Percentiles rank a stretch among this genome's conserved stretches.
Conservation (phyloP, 495 filamentous ascomycete species). For the Gamarada debralockiae region DNA sequence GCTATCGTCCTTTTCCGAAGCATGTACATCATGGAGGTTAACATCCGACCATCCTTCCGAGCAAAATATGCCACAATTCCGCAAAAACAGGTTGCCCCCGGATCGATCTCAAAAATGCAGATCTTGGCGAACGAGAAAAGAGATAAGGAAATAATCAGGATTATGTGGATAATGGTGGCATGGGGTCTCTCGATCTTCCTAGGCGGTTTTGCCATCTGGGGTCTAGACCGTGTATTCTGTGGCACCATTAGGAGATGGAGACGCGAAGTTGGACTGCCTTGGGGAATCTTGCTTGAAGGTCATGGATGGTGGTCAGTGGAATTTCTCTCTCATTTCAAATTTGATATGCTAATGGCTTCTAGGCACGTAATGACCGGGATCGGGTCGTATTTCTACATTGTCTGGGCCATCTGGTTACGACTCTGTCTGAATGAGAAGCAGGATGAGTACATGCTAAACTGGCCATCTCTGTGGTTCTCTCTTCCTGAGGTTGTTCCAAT, state of each 20-base stretch:
- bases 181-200: slow-evolving; percentile 73
- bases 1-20: slow-evolving; percentile 69
- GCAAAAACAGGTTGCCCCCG: slow-evolving; percentile 1
- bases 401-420: slow-evolving; percentile 45
- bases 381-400: slow-evolving; percentile 44
- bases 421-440: slow-evolving; percentile 43
- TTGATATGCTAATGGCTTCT: not conserved
- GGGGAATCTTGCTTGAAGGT: slow-evolving; percentile 86
- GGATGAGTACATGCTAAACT: slow-evolving; percentile 40
- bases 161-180: slow-evolving; percentile 65
- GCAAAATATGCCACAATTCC: slow-evolving; percentile 31
- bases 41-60: slow-evolving; percentile 57
- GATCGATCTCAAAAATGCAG: slow-evolving; percentile 12
- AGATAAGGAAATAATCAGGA: slow-evolving; percentile 56
- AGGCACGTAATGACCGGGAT: slow-evolving; percentile 47
- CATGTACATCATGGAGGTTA: slow-evolving; percentile 88
- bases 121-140: slow-evolving; percentile 19
- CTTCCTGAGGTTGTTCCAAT: slow-evolving; percentile 29
- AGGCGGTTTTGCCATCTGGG: slow-evolving; percentile 84
- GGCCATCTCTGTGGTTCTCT: slow-evolving; percentile 33
- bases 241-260: slow-evolving; percentile 65
- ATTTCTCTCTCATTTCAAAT: not conserved
- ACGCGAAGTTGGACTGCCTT: slow-evolving; percentile 73
- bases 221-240: slow-evolving; percentile 81
- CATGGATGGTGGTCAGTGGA: slow-evolving; percentile 98